Base-by-base conservation (phyloP, 2,329 filamentous ascomycete species). In the Calycina herbarum region DNA sequence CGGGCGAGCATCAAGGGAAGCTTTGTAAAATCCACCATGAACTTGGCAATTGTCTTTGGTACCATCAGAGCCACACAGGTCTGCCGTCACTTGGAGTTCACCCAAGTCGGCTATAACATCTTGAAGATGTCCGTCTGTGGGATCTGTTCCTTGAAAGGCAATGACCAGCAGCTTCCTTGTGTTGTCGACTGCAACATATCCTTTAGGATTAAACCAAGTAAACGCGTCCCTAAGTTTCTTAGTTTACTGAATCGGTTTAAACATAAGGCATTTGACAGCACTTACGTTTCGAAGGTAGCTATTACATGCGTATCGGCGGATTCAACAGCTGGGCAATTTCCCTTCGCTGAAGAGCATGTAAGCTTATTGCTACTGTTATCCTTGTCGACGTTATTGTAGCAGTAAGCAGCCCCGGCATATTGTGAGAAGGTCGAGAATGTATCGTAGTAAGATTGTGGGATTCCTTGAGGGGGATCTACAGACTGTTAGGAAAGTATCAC, bases 21-120 rank as follows among this genome's bases (percentile, higher is more conserved):
- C 60, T 0, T 64, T 56, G 3, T 68, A 62, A 59, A 75, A 77
- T 1, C 75, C 75, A n/a, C 51, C 59, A 58, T 76, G 75, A 7
- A 75, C 66, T 57, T 72, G 63, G 63, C 68, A 70, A 13, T 63
- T 62, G 27, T 70, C 69, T 15, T 64, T 65, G 1, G 33, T 68
- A 40, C 68, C 66, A 2, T 59, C 63, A 1, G 57, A 33, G 1
- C 66, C 64, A 42, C 69, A 70, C 20, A 70, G 40, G 17, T 59
- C 20, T 24, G 67, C 65, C 17, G 62, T 45, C 7, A 48, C 56
- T 15, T 60, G 64, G 27, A n/a, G 24, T 57, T 68, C 40, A 17
- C 62, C 57, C 5, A 64, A 27, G 45, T 69, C 62, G 8, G 66
- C 64, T 1, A 68, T 38, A 17, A 69, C 17, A 48, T 59, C 42